phyloP scores from a whole-genome alignment of 2,329 filamentous ascomycete species.

The Pseudogymnoascus sp. region DNA sequence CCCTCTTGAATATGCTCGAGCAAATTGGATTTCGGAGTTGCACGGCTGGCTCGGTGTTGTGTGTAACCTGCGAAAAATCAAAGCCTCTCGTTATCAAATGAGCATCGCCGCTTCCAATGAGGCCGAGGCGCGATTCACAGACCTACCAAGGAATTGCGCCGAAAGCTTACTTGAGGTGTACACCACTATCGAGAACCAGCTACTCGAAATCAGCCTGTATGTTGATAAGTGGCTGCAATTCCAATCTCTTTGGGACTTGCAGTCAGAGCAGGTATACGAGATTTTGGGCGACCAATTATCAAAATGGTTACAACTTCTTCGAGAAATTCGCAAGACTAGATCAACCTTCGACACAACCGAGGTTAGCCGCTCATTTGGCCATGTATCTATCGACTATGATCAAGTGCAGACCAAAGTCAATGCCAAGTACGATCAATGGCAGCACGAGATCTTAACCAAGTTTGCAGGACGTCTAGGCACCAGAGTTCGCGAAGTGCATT shows the following conservation, averaged over 20 bases:
- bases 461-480: constrained; percentile 83
- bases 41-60: constrained; percentile 90
- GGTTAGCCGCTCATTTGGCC: constrained; percentile 84
- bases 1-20: constrained; percentile 81
- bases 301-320: constrained; percentile 89
- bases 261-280: constrained; percentile 91
- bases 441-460: constrained; percentile 90
- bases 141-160: constrained; percentile 77
- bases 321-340: constrained; percentile 91
- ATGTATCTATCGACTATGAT: constrained; percentile 93
- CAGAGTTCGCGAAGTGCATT: constrained; percentile 85
- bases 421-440: constrained; percentile 98
- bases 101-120: constrained; percentile 60
- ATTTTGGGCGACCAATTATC: constrained; percentile 83
- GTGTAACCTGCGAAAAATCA: constrained; percentile 88
- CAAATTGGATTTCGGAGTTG: constrained; percentile 87
- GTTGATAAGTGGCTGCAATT: constrained; percentile 98
- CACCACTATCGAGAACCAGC: constrained; percentile 70
- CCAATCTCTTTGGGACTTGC: constrained; percentile 95
- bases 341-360: constrained; percentile 97
- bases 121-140: constrained; percentile 65
- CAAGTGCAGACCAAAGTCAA: constrained; percentile 99
- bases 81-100: constrained; percentile 92
- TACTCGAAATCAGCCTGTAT: constrained; percentile 71
- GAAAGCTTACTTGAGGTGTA: constrained; percentile 74